phyloP scores from a whole-genome alignment of 73 alveolate species.

The Symbiodinium natans region DNA sequence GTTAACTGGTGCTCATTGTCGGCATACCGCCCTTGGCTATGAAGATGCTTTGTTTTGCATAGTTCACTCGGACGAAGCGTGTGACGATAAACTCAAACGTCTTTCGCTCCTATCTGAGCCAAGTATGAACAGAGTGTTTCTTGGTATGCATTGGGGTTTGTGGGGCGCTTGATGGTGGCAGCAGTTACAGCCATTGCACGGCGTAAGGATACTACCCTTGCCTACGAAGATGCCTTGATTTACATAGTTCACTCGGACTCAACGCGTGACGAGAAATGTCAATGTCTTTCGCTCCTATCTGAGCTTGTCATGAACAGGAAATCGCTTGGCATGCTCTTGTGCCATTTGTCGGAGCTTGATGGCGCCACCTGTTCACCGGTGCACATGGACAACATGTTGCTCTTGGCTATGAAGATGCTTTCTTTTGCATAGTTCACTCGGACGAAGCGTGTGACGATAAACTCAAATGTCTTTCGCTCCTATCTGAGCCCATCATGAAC shows the following conservation, averaged over 20 bases:
- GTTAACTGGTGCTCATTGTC: neutral
- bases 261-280: slow-evolving; percentile 21
- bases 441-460: neutral
- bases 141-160: neutral
- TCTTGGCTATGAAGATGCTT: neutral
- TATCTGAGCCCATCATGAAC: slow-evolving; percentile 6
- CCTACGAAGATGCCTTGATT: neutral
- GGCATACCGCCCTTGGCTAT: neutral
- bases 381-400: neutral
- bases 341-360: neutral
- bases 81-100: neutral
- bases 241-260: slow-evolving; percentile 80
- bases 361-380: slow-evolving; percentile 14
- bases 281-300: slow-evolving; percentile 85
- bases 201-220: neutral
- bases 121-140: neutral
- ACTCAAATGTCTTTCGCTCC: neutral
- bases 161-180: too few species aligned
- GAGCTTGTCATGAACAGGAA: neutral
- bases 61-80: slow-evolving; percentile 36
- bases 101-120: slow-evolving; percentile 82
- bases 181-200: too few species aligned
- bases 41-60: slow-evolving; percentile 21
- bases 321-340: neutral
- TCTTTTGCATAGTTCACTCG: neutral